Conservation (phyloP, 148 eudicot species). For the Silene latifolia region DNA sequence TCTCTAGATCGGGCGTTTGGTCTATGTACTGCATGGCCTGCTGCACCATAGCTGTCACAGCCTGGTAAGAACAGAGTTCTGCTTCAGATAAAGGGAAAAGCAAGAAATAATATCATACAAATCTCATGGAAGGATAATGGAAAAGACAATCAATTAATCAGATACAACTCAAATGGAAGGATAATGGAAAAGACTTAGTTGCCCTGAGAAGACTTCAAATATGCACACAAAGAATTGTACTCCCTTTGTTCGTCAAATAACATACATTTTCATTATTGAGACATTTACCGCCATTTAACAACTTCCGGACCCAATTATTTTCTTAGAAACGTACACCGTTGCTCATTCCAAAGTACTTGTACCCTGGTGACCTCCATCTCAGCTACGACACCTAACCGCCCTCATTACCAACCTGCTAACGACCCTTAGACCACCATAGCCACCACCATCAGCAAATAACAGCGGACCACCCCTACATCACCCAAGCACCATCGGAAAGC, state of each 20-base stretch:
- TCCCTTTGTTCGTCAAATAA: neutral
- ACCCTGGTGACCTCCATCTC: neutral
- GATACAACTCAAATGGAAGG: neutral
- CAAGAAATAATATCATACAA: neutral
- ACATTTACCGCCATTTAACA: neutral
- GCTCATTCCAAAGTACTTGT: neutral
- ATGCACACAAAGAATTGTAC: neutral
- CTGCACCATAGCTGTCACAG: constrained; percentile 91
- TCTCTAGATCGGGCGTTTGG: constrained; percentile 84
- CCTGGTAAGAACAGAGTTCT: constrained; percentile 36
- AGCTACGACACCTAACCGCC: neutral
- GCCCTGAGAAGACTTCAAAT: neutral
- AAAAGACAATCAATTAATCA: neutral
- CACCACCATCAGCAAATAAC: too few relatives aligned
- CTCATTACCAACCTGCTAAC: too few relatives aligned
- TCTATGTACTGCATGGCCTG: constrained; percentile 90
- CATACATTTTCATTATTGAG: neutral
- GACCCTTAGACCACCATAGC: too few relatives aligned
- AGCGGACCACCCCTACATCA: neutral
- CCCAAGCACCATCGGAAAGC: neutral
- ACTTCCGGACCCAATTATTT: neutral
- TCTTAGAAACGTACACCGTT: neutral
- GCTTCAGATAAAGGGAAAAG: constrained; percentile 3
- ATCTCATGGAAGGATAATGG: neutral
- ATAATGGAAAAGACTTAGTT: neutral